Evolutionary conservation across 2,329 filamentous ascomycete genomes (phyloP), one percentile per base, ranked within the genome.

Genomic region (Fonsecaea monophora): DNA sequence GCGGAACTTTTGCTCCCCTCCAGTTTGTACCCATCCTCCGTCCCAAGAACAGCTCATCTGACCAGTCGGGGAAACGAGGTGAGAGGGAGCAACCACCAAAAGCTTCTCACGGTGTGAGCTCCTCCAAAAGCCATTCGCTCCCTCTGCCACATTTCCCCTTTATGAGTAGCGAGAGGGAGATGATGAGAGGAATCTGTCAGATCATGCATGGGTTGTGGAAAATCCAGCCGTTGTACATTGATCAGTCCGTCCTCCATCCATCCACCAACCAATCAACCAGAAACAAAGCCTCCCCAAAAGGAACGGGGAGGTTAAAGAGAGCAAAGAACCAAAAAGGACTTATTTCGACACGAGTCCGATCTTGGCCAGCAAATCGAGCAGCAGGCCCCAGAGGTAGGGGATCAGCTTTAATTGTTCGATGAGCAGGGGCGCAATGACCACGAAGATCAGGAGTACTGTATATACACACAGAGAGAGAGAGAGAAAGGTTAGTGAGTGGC

Each of bases 381-480:
- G 66, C 37, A 75, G 71, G 21, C 75, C 75, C 80, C 79, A 82
- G 18, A 81, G 55, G 62, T 81, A 69, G 75, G 78, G 77, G 75
- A 82, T 73, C 76, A 82, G 76, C 75, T 82, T 78, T 78, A 79
- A 67, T 77, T 82, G 72, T 77, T 82, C 73, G 75, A 80, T 70
- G 45, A 88, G 72, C 21, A 89, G 73, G 30, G 87, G 87, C 48
- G 87, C 87, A 74, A 84, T 85, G 56, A 90, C 81, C 62, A 89
- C 84, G 75, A 90, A 89, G n/a, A 83, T 82, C 60, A 90, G 82
- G 38, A 89, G 66, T 58, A 85, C 87, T 89, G 67, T 53, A 25
- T 25, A 25, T 25, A 3, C 25, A 3, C 25, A 25, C 25, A 25
- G 25, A 25, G 25, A 25, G 25, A 25, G 25, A 25, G 21, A 21